Conservation (phyloP, 805 yeast genomes). For the Wickerhamiella qilinensis region DNA sequence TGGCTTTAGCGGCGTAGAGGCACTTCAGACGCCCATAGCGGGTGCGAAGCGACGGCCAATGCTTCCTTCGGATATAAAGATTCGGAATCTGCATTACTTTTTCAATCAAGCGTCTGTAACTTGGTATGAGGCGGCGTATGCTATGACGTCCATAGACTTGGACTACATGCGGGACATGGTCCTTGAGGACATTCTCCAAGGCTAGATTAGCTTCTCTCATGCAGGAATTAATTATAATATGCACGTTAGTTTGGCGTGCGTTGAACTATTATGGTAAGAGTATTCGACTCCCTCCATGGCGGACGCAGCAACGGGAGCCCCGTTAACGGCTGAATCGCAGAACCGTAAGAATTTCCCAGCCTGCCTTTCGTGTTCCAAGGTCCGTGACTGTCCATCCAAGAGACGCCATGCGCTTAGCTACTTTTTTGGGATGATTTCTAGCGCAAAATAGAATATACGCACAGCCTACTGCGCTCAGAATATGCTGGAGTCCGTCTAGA, state of each 20-base stretch:
- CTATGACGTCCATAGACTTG: constrained; percentile 29
- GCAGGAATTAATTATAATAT: too few relatives aligned
- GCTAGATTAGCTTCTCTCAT: too few relatives aligned
- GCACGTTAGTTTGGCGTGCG: too few relatives aligned
- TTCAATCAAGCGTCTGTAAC: constrained; percentile 49
- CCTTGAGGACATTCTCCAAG: constrained; percentile 33
- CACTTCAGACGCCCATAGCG: background rate
- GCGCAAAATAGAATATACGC: constrained; percentile 90
- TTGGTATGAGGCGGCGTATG: constrained; percentile 50
- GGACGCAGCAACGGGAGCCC: too few relatives aligned
- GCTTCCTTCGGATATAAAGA: constrained; percentile 9
- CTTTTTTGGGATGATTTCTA: constrained; percentile 59
- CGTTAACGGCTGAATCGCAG: constrained; percentile 37
- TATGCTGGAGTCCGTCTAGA: constrained; percentile 34
- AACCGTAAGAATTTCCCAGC: constrained; percentile 85
- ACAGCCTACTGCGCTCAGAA: constrained; percentile 43
- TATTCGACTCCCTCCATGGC: too few relatives aligned
- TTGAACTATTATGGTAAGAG: too few relatives aligned
- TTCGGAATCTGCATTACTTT: constrained; percentile 36
- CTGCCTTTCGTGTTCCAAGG: constrained; percentile 66
- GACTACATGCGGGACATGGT: constrained; percentile 40
- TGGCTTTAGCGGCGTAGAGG: constrained; percentile 2
- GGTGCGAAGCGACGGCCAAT: constrained; percentile 18
- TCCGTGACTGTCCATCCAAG: constrained; percentile 37
- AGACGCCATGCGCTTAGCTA: constrained; percentile 31